Evolutionary conservation across 352 stramenopile genomes (phyloP), one percentile per base, ranked within the genome.

Genomic region (Thraustochytrium sp.): DNA sequence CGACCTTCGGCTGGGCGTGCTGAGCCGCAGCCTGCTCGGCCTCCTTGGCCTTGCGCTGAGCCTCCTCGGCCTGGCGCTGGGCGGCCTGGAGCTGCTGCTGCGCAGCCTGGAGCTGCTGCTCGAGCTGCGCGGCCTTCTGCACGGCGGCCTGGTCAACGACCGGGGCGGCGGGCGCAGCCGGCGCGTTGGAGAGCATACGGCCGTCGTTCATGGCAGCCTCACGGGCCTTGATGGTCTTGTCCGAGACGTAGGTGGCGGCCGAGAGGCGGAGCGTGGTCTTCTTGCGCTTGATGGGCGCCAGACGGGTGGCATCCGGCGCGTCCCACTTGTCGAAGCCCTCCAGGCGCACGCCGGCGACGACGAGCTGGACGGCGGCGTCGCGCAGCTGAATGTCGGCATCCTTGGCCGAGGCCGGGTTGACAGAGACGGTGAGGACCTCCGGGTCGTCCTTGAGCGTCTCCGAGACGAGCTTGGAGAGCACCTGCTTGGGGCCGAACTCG

Each of bases 321-420:
- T 72, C 59, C 65, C 65, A 77, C 51, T 56, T 56, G 65, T 77
- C 65, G 31, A 77, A 77, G 51, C 51, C 51, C 65, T 77, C 23
- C 9, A 77, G 51, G 44, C 64, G 31, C 23, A 77, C 65, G 16
- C 65, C 65, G 26, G 51, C 51, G 34, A 77, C 65, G n/a, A 63
- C 65, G 44, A 77, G 51, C 65, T 77, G 65, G 9, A 77, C 51
- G 46, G 65, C 65, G 2, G 65, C 65, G 29, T 77, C 65, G 44
- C 65, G 44, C 18, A 77, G 65, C 51, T 77, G 65, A 29, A 77
- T 56, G 34, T 77, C 65, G 0, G 44, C 21, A 36, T 63, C 65
- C 65, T 72, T 77, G 65, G n/a, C 65, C 34, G 44, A 56, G 4
- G 44, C 34, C 29, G 44, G 44, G 65, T 77, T 77, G 44, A 77